These are phyloP conservation scores for Daldinia decipiens DNA, from an alignment of 495 filamentous ascomycete genomes.

Conservation along the genomic window DNA sequence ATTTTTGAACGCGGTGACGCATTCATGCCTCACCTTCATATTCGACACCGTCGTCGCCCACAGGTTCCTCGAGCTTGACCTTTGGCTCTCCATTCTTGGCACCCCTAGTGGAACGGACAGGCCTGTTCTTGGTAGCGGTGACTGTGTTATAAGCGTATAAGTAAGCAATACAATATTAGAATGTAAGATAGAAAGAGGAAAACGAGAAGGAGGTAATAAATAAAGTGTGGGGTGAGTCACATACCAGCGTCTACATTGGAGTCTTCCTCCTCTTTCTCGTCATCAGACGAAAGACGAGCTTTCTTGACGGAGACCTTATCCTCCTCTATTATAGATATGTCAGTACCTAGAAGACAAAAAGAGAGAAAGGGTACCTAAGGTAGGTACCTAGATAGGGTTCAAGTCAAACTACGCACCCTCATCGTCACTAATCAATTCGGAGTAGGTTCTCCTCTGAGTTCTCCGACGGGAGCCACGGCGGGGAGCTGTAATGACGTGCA, in stretches of 20 bases:
- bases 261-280: background rate
- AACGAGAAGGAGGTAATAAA: background rate
- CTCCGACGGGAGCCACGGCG: background rate
- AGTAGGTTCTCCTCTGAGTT: background rate
- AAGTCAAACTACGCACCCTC: slow-evolving; percentile 7
- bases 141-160: background rate
- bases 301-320: slow-evolving; percentile 1
- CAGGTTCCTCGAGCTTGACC: slow-evolving; percentile 1
- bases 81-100: background rate
- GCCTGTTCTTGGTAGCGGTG: background rate
- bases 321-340: slow-evolving; percentile 14
- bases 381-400: background rate
- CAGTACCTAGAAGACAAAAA: slow-evolving; percentile 4
- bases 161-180: background rate
- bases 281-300: background rate
- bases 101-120: background rate
- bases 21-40: background rate
- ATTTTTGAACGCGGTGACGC: background rate
- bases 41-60: background rate
- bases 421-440: slow-evolving; percentile 4
- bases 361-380: background rate
- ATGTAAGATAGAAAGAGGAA: background rate
- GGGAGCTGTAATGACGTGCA: background rate
- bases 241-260: slow-evolving; percentile 1
- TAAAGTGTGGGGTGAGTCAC: background rate